Evolutionary conservation across 2,329 filamentous ascomycete genomes (phyloP).

Genomic region (Phialocephala sp.): DNA sequence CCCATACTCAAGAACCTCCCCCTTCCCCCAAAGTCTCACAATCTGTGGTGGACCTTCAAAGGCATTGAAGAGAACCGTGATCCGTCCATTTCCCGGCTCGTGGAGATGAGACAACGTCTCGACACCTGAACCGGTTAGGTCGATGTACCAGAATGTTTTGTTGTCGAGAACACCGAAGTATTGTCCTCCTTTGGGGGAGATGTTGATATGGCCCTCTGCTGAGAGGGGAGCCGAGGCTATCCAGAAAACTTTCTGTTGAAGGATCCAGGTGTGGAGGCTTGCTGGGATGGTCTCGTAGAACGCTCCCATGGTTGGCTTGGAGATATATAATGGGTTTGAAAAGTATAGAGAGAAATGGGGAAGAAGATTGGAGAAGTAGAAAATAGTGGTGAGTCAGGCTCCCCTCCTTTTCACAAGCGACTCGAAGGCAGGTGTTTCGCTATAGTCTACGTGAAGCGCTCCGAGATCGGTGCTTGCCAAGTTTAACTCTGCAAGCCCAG

Average conservation of each 20-base stretch:
- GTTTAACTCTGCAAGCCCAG: no score
- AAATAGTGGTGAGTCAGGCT: background rate
- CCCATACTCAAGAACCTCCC: constrained; percentile 34
- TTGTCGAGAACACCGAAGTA: constrained; percentile 32
- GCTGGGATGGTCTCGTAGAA: constrained; percentile 35
- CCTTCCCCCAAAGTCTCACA: constrained; percentile 32
- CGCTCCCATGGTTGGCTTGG: constrained; percentile 27
- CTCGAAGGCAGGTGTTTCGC: no score
- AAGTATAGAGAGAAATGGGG: background rate
- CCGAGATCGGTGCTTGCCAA: constrained; percentile 6
- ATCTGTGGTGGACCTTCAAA: constrained; percentile 33
- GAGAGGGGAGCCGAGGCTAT: constrained; percentile 31
- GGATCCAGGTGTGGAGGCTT: constrained; percentile 29
- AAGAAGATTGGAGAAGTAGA: background rate
- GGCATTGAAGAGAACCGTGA: constrained; percentile 32
- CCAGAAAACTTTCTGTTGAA: constrained; percentile 34
- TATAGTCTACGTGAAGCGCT: constrained; percentile 2
- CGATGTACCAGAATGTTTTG: constrained; percentile 32
- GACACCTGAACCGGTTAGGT: constrained; percentile 32
- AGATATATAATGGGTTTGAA: background rate
- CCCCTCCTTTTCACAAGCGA: background rate
- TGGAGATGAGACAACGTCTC: constrained; percentile 33
- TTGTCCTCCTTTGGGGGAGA: constrained; percentile 33
- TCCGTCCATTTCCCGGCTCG: constrained; percentile 31
- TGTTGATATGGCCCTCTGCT: constrained; percentile 30